Evolutionary conservation across 495 filamentous ascomycete genomes (phyloP), one percentile per base, ranked within the genome.

Genomic region (Penicillium arizonense): DNA sequence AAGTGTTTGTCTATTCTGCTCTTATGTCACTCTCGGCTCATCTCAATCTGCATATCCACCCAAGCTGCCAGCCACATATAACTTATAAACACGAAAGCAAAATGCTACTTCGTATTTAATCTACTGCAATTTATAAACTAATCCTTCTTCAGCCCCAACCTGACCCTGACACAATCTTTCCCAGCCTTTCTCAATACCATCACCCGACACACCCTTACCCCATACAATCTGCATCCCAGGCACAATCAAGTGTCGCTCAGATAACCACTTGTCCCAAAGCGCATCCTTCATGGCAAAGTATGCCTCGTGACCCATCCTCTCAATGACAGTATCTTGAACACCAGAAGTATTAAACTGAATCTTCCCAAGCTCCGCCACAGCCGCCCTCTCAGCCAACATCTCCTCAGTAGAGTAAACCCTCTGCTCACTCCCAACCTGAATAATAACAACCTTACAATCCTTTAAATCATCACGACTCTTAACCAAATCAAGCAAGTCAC

Each of bases 171-270:
- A 68, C 8, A 79, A 56, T 38, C 45, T 55, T 26, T 76, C 68
- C 78, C 79, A 82, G 0, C 74, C 78, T 14, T 65, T 60, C 21
- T 65, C 56, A 24, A 79, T 50, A 0, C 66, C 69, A 24, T 63
- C 59, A 50, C 70, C 68, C 33, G 39, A 53, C 3, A 82, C 65
- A 0, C 78, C 75, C 33, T 71, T 47, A 3, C 77, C 75, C 73
- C 71, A 76, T 9, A 64, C 55, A 14, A 82, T 48, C 39, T 65
- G 57, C 50, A 68, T 50, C 8, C 62, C 69, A 6, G 65, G 64
- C 9, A 59, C 68, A n/a, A 55, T 57, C 11, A 64, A 37, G 7
- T 53, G 56, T 10, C 73, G 71, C 0, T 61, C 53, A 6, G 57
- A 44, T 5, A 74, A 56, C 59, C 75, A 70, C 8, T 45, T 40